A percentile compares a stretch with the other conserved stretches of the same genome.
phyloP scores from a whole-genome alignment of 306 rosid genomes.

The Mimosa pudica region DNA sequence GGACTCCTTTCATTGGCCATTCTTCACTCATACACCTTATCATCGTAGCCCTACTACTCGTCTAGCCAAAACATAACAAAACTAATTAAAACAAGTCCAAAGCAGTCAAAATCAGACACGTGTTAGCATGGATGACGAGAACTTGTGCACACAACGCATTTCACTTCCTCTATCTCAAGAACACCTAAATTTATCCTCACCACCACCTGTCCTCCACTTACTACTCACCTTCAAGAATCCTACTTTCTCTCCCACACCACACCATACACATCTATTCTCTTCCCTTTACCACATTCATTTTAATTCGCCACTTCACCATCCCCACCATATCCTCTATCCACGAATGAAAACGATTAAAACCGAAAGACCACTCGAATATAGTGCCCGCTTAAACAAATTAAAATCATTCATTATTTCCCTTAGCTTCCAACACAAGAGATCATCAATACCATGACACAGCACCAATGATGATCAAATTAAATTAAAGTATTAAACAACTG shows the following conservation, averaged over 20 bases:
- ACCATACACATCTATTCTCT: not conserved
- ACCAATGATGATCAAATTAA: not conserved
- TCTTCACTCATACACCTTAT: not conserved
- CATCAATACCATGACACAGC: not conserved
- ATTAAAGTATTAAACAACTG: not conserved
- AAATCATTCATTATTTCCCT: no score
- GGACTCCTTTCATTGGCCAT: not conserved
- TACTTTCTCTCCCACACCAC: not conserved
- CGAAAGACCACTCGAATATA: no score
- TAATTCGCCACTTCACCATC: not conserved
- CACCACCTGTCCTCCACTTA: not conserved
- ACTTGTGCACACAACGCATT: not conserved
- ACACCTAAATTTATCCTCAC: not conserved
- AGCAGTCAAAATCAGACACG: not conserved
- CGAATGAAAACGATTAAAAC: not conserved
- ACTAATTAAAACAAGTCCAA: not conserved
- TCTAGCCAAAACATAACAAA: not conserved
- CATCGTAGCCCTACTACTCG: not conserved
- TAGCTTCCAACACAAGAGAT: not conserved
- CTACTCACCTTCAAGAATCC: not conserved
- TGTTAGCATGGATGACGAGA: not conserved
- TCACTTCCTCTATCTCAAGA: not conserved
- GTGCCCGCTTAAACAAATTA: no score
- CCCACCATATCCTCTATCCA: not conserved
- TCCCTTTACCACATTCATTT: not conserved